Evolutionary conservation across 2,329 filamentous ascomycete species (phyloP), one percentile per base, ranked within the genome.

Genomic region (Penicillium sp.): DNA sequence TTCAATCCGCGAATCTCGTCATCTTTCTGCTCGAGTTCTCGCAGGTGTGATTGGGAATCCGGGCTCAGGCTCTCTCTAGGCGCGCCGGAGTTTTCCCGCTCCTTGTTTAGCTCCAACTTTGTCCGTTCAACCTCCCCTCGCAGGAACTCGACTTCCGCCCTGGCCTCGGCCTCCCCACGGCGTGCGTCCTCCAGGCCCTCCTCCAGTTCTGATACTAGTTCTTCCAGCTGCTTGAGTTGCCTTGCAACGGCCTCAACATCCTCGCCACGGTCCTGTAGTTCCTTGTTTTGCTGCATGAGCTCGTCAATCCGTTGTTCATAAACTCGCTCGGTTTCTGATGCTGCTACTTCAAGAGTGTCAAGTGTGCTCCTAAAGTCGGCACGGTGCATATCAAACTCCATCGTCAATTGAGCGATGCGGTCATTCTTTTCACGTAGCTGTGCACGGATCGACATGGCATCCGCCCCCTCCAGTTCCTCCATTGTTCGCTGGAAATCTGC

Each of bases 311-410:
- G 75, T 62, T 80, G 79, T 67, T 99, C 95, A 74, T 99, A 99
- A 15, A 99, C 94, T 29, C 94, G 86, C 78, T 97, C 81, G 0
- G 95, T 99, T 80, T 99, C 95, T 0, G 93, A 91, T 73, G 93
- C 96, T 2, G 95, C 96, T 81, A 98, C 87, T 77, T 99, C 95
- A 55, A 99, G 83, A 0, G 94, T 97, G 78, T 99, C 95, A 64
- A 99, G 95, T 19, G 95, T 99, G 76, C 92, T 97, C 68, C 95
- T 85, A 79, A 99, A 99, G 76, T 99, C 95, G 19, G 95, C 94
- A 62, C 95, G 87, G 75, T 99, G 94, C 9, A 90, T 88, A 73
- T 99, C 95, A 71, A 99, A 99, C 74, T 99, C 95, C 8, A 91
- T 88, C 0, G 93, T 98, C 69, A 99, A 85, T 83, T 94, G 89